Percentiles rank a stretch among this genome's conserved stretches.
Conservation (phyloP, 768 basidiomycete genomes). For the Aureoboletus auriporus region DNA sequence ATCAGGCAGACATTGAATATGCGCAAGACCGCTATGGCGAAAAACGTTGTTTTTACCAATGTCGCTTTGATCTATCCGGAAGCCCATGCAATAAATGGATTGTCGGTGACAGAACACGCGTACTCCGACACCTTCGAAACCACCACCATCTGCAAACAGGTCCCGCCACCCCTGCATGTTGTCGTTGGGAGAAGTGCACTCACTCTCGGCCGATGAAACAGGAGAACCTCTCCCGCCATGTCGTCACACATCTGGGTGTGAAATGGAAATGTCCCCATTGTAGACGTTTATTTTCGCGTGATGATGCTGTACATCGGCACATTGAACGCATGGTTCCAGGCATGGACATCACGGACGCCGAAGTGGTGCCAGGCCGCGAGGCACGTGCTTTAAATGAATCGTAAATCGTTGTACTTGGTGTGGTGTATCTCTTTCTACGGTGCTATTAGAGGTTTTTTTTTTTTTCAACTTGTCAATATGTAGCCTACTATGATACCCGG, state of each 20-base stretch:
- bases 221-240: conserved; percentile 30
- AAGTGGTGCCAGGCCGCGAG: conserved; percentile 18
- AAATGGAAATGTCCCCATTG: conserved; percentile 30
- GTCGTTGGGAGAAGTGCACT: conserved; percentile 24
- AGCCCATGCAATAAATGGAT: conserved; percentile 25
- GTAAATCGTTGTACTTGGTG: background rate
- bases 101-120: conserved; percentile 22
- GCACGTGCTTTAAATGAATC: conserved; percentile 11
- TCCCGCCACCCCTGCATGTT: conserved; percentile 10
- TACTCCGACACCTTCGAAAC: conserved; percentile 26
- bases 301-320: conserved; percentile 30
- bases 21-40: conserved; percentile 16
- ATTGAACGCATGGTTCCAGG: conserved; percentile 26
- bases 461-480: background rate
- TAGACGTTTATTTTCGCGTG: conserved; percentile 24
- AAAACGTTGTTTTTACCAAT: conserved; percentile 19
- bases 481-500: conserved; percentile 11
- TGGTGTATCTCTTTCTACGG: background rate
- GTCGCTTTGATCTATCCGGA: conserved; percentile 22
- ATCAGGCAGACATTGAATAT: conserved; percentile 21
- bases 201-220: conserved; percentile 25
- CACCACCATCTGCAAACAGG: conserved; percentile 19
- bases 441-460: background rate
- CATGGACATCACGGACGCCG: conserved; percentile 20
- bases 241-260: conserved; percentile 27